These are phyloP conservation scores for Moesziomyces parantarcticus DNA, from an alignment of 1,284 basidiomycete genomes.

Conservation along the genomic window DNA sequence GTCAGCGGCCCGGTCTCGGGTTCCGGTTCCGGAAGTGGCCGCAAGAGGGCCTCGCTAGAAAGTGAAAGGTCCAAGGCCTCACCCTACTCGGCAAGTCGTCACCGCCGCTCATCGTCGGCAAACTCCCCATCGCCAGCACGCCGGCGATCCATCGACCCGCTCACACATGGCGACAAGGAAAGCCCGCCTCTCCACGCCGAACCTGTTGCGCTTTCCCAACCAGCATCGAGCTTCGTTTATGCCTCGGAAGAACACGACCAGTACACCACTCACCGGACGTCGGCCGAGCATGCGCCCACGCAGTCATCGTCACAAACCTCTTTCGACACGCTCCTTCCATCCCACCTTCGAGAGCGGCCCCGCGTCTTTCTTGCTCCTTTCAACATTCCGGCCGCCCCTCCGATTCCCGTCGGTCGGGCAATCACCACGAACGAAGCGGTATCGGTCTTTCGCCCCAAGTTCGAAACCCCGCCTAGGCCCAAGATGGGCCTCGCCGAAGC, in stretches of 20 bases:
- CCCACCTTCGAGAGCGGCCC: conserved; percentile 13
- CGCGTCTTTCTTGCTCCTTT: conserved; percentile 17
- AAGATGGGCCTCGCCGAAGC: conserved; percentile 20
- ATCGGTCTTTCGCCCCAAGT: no score
- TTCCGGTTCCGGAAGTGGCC: conserved; percentile 37
- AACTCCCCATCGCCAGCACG: conserved; percentile 9
- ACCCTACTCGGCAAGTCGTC: conserved; percentile 18
- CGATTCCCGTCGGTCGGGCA: conserved; percentile 32
- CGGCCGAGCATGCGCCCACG: conserved; percentile 8
- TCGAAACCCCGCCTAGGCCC: not conserved
- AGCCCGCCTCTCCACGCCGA: no score
- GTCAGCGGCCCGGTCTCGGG: conserved; percentile 34
- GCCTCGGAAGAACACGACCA: no score
- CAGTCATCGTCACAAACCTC: conserved; percentile 1
- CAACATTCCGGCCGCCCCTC: not conserved
- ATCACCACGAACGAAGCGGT: conserved; percentile 21
- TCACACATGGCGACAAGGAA: no score
- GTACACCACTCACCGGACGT: not conserved
- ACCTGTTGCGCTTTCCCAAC: no score
- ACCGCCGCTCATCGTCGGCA: conserved; percentile 23
- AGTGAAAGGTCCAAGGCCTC: conserved; percentile 19
- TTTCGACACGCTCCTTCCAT: conserved; percentile 31
- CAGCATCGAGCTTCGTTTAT: no score
- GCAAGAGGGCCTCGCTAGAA: conserved; percentile 32
- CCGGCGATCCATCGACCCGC: no score